phyloP scores from a whole-genome alignment of 2,329 filamentous ascomycete species.

The Clarireedia paspali region DNA sequence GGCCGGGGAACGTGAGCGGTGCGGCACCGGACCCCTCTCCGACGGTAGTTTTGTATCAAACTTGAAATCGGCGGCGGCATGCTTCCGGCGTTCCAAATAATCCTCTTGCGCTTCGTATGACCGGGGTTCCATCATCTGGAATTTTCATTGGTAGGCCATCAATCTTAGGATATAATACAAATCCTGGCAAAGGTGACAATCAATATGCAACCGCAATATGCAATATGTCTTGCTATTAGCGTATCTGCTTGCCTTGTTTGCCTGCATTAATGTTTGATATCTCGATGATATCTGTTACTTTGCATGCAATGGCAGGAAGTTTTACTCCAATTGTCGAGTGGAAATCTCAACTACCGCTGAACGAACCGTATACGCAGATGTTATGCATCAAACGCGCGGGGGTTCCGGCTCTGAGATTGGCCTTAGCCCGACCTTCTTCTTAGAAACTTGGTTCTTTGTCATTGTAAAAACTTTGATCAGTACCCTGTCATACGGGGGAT shows the following conservation, averaged over 20 bases:
- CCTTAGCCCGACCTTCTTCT: background rate
- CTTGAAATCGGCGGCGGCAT: constrained; percentile 1
- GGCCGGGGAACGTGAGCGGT: no score
- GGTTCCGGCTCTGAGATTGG: background rate
- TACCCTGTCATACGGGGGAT: background rate
- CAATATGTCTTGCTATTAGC: background rate
- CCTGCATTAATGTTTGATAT: no score
- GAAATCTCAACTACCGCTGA: background rate
- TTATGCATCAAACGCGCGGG: background rate
- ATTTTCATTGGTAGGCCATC: no score
- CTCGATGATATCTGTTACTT: no score
- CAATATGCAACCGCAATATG: background rate
- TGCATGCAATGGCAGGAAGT: background rate
- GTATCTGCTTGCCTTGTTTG: background rate
- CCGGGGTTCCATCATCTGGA: background rate
- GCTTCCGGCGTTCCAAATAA: background rate
- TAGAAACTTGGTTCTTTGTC: background rate
- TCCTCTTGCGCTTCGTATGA: background rate
- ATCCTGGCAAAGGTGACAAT: no score
- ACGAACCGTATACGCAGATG: background rate
- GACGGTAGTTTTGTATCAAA: background rate
- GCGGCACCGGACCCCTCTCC: background rate
- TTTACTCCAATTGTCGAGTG: background rate
- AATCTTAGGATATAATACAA: no score
- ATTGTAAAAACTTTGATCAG: background rate